phyloP scores from a whole-genome alignment of 2,329 filamentous ascomycete species.

The Didymella pomorum region DNA sequence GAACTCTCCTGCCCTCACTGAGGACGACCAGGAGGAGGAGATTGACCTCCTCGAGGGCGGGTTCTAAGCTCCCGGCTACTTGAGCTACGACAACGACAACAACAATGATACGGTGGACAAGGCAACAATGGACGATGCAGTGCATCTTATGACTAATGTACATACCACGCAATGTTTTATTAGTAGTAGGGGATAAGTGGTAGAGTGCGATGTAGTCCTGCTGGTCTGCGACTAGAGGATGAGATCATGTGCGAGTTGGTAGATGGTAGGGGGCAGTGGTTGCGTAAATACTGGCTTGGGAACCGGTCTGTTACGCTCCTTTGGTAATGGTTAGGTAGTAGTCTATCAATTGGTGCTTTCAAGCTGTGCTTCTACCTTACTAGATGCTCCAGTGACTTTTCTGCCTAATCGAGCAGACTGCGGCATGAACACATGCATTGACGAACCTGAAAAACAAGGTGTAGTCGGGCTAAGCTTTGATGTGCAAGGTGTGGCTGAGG shows the following conservation, averaged over 20 bases:
- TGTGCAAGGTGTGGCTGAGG: conserved; percentile 8
- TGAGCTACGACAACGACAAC: conserved; percentile 1
- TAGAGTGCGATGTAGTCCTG: conserved; percentile 12
- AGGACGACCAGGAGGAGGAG: conserved; percentile 50
- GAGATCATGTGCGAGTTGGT: conserved; percentile 7
- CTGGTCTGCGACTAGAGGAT: conserved; percentile 18
- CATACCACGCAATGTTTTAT: conserved; percentile 11
- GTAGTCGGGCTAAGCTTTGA: conserved; percentile 15
- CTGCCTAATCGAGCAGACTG: background rate
- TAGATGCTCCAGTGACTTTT: background rate
- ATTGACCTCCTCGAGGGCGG: conserved; percentile 34
- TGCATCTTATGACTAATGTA: background rate
- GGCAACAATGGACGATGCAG: conserved; percentile 1
- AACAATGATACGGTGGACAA: background rate
- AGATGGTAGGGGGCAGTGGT: conserved; percentile 13
- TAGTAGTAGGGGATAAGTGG: background rate
- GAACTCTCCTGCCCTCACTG: conserved; percentile 33
- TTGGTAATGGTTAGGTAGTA: conserved; percentile 17
- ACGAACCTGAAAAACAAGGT: background rate
- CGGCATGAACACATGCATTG: background rate
- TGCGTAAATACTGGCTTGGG: conserved; percentile 31
- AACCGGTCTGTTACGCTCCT: conserved; percentile 33
- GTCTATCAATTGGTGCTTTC: conserved; percentile 10
- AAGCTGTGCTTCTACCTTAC: background rate
- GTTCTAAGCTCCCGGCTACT: conserved; percentile 20